Evolutionary conservation across 495 filamentous ascomycete species (phyloP), one percentile per base, ranked within the genome.

Genomic region (Hypoxylon crocopeplum): DNA sequence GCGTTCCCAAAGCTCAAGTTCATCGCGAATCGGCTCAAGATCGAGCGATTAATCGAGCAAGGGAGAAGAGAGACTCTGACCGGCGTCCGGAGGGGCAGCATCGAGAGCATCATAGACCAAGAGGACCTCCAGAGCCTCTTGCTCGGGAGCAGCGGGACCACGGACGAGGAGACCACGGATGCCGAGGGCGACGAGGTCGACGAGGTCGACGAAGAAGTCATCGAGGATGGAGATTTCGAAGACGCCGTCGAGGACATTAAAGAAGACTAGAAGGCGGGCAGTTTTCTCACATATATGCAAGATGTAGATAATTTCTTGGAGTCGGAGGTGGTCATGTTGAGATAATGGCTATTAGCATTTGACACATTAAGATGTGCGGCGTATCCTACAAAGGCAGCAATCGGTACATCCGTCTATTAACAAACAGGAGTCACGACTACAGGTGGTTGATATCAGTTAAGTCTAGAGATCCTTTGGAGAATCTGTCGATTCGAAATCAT

Each of bases 1-100:
- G 84, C 89, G 0, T 98, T 93, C 56, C 89, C 94, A 4, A 96
- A 95, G 70, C 77, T 98, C 24, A 87, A 92, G 61, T 98, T 98
- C 69, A 84, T 98, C 45, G 81, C 79, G 44, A 98, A 98, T 66
- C 75, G 94, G 17, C 82, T 96, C 39, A 89, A 88, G 56, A 83
- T 96, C 12, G 94, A 98, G 74, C 78, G 82, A 36, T 69, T 89
- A 15, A 88, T 97, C 60, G 88, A 95, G 70, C 72, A 81, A 58
- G 93, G 92, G 0, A 73, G 94, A 8, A 73, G 84, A 21, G 79
- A 84, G 64, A 84, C 77, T 7, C 64, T 81, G 33, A 32, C 69
- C 1, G 67, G 62, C 0, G 39, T 74, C 8, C 52, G 75, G 22
- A 68, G 76, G 27, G 76, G 72, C 15, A 75, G 72, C 45, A 73